Percentiles rank a stretch among this genome's conserved stretches.
phyloP scores from a whole-genome alignment of 1,139 yeast genomes.

The Blastobotrys illinoisensis region DNA sequence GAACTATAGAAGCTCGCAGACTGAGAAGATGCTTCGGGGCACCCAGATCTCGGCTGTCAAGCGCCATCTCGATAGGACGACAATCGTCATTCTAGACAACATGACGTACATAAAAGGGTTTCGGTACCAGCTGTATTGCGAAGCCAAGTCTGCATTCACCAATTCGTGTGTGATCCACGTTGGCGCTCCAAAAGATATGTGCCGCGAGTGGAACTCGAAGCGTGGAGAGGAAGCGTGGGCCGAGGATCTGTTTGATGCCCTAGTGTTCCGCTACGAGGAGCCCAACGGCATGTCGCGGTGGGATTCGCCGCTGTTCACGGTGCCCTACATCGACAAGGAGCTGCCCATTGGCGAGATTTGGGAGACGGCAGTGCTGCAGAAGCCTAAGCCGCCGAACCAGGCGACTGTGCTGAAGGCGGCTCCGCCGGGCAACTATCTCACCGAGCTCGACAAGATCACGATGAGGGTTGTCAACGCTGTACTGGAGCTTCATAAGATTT shows the following conservation, averaged over 20 bases:
- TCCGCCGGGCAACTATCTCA: conserved; percentile 72
- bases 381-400: conserved; percentile 45
- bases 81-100: conserved; percentile 78
- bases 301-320: conserved; percentile 87
- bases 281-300: conserved; percentile 83
- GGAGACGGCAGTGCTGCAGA: conserved; percentile 58
- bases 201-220: conserved; percentile 55
- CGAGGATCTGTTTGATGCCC: conserved; percentile 55
- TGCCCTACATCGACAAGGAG: conserved; percentile 48
- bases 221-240: conserved; percentile 51
- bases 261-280: conserved; percentile 86
- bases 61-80: conserved; percentile 62
- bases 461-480: conserved; percentile 54
- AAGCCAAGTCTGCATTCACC: conserved; percentile 78
- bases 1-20: conserved; percentile 43
- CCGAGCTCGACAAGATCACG: conserved; percentile 71
- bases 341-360: conserved; percentile 67
- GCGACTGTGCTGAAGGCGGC: conserved; percentile 54
- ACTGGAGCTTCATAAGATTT: conserved; percentile 55
- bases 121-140: conserved; percentile 89
- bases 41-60: conserved; percentile 85
- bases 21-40: conserved; percentile 80
- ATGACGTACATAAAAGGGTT: conserved; percentile 92
- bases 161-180: conserved; percentile 81
- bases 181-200: conserved; percentile 56